A percentile compares a stretch with the other conserved stretches of the same genome.
These are phyloP conservation scores for Lactarius evosmus DNA, from an alignment of 768 basidiomycete genomes.

Conservation along the genomic window DNA sequence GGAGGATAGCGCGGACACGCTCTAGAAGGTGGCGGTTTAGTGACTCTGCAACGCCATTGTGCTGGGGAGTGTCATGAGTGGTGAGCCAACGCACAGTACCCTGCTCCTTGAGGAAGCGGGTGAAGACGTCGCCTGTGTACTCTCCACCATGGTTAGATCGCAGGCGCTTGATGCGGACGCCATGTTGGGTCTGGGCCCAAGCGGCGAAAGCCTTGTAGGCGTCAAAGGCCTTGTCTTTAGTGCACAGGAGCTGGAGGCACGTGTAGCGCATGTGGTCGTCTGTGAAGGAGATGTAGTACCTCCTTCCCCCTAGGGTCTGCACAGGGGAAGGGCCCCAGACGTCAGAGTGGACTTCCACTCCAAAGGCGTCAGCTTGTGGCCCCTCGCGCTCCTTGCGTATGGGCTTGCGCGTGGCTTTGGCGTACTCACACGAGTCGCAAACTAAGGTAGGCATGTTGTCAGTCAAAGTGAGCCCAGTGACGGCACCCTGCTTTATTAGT, in stretches of 20 bases:
- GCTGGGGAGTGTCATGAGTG: too few relatives aligned
- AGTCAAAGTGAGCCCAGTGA: too few relatives aligned
- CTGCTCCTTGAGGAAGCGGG: not conserved
- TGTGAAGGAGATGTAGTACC: constrained; percentile 33
- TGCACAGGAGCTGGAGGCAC: too few relatives aligned
- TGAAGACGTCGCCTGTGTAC: not conserved
- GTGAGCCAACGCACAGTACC: constrained; percentile 12
- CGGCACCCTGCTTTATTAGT: too few relatives aligned
- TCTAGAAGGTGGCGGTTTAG: constrained; percentile 11
- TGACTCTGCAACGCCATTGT: constrained; percentile 7
- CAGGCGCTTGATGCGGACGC: too few relatives aligned
- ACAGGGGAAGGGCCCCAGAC: constrained; percentile 46
- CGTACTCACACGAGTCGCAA: constrained; percentile 46
- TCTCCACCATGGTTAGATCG: constrained; percentile 7
- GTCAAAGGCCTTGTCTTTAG: too few relatives aligned
- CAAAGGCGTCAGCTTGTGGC: constrained; percentile 35
- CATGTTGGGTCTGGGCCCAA: too few relatives aligned
- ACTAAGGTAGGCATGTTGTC: constrained; percentile 32
- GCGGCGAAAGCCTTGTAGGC: too few relatives aligned
- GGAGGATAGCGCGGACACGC: too few relatives aligned
- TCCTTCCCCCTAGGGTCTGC: constrained; percentile 27
- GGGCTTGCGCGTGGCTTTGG: too few relatives aligned
- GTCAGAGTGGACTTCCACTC: constrained; percentile 42
- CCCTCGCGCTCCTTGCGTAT: constrained; percentile 37
- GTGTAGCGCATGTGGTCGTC: constrained; percentile 33